Percentiles rank a stretch among this genome's conserved stretches.
Evolutionary conservation across 179 eudicot species (phyloP).

Genomic region (Drosera spatulata): DNA sequence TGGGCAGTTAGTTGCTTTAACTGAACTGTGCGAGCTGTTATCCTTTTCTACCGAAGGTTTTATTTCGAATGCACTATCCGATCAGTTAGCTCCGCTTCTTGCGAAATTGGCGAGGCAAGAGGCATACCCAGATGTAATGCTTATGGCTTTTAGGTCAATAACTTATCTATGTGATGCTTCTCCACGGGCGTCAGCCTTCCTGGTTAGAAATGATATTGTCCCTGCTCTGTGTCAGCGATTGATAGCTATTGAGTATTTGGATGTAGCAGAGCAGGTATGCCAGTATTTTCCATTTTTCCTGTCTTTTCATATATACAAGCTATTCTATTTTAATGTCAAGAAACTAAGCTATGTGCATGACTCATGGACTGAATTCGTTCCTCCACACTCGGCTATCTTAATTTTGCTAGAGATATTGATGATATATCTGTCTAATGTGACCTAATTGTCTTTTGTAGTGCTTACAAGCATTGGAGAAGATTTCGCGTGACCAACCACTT

Average conservation of each 20-base stretch:
- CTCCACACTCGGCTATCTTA: no score
- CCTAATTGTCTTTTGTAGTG: conserved; percentile 41
- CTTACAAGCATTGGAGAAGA: conserved; percentile 93
- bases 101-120: conserved; percentile 66
- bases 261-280: conserved; percentile 93
- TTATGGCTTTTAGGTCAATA: conserved; percentile 76
- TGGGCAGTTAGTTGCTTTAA: conserved; percentile 53
- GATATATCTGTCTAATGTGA: conserved; percentile 4
- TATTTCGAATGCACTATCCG: conserved; percentile 42
- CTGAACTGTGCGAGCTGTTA: conserved; percentile 78
- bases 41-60: conserved; percentile 64
- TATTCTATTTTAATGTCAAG: neutral
- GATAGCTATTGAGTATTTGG: conserved; percentile 61
- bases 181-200: conserved; percentile 49
- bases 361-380: no score
- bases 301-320: neutral
- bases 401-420: neutral
- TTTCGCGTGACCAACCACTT: conserved; percentile 69
- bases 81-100: conserved; percentile 54
- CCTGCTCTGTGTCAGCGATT: conserved; percentile 75
- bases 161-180: conserved; percentile 80
- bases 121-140: conserved; percentile 66
- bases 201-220: conserved; percentile 67
- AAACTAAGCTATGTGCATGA: neutral
- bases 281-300: conserved; percentile 4